These are phyloP conservation scores for Diplodia scrobiculata DNA, from an alignment of 2,329 filamentous ascomycete genomes.

Conservation along the genomic window DNA sequence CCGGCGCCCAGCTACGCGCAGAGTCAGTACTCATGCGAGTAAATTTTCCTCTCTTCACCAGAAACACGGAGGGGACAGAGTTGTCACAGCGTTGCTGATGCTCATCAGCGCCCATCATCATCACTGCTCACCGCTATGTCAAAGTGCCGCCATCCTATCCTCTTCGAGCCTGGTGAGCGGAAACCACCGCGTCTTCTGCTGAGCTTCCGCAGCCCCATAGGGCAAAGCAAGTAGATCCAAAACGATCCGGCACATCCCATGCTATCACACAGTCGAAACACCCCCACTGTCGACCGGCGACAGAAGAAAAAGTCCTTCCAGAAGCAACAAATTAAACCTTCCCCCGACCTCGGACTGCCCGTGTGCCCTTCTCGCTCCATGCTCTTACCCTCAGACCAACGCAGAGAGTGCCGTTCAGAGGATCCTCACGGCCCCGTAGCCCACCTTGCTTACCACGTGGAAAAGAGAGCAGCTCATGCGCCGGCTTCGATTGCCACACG, in stretches of 20 bases:
- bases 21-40: constrained; percentile 5
- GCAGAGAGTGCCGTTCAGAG: background rate
- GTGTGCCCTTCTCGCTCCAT: background rate
- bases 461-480: background rate
- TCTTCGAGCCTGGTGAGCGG: constrained; percentile 14
- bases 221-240: background rate
- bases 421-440: background rate
- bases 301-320: constrained; percentile 10
- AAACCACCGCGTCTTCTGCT: constrained; percentile 11
- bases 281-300: background rate
- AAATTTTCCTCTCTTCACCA: background rate
- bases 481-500: background rate
- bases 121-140: constrained; percentile 17
- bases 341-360: constrained; percentile 7
- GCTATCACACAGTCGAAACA: background rate
- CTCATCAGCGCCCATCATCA: background rate
- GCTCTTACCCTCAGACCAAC: background rate
- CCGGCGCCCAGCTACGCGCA: too few species aligned
- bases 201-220: constrained; percentile 9
- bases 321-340: constrained; percentile 20
- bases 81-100: constrained; percentile 1
- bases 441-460: constrained; percentile 20
- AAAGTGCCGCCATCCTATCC: background rate
- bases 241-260: constrained; percentile 14
- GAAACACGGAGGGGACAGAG: background rate